A percentile compares a stretch with the other conserved stretches of the same genome.
Evolutionary conservation across 2,329 filamentous ascomycete species (phyloP).

Genomic region (Alternaria ventricosa): DNA sequence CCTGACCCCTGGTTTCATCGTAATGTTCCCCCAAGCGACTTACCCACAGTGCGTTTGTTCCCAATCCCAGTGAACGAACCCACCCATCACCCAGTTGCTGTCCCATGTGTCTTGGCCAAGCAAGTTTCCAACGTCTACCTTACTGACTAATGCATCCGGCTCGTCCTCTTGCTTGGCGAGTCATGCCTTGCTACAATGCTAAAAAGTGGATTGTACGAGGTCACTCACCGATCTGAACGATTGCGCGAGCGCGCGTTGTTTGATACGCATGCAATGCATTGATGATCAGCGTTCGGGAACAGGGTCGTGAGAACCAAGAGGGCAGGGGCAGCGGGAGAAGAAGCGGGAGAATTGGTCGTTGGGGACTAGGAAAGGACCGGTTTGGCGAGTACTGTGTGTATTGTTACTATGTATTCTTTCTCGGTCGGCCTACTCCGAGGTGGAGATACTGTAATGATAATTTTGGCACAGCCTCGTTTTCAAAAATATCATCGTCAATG

Average conservation of each 20-base stretch:
- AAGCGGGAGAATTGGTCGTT: constrained; percentile 1
- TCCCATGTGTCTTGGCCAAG: not conserved
- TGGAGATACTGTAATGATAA: not conserved
- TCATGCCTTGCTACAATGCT: not conserved
- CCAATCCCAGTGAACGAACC: not conserved
- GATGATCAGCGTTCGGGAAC: not conserved
- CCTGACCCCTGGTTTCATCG: constrained; percentile 10
- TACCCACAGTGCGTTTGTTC: constrained; percentile 1
- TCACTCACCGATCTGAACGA: constrained; percentile 1
- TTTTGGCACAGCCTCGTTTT: not conserved
- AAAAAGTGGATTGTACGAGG: not conserved
- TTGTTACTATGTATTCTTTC: not conserved
- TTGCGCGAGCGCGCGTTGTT: not conserved
- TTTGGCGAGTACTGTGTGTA: not conserved
- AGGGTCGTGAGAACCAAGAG: not conserved
- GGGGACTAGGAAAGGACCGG: not conserved
- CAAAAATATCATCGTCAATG: not conserved
- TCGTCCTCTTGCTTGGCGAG: not conserved
- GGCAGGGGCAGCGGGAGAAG: not conserved
- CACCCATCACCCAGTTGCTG: not conserved
- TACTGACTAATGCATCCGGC: not conserved
- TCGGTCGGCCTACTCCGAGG: not conserved
- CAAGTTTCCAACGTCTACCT: constrained; percentile 1
- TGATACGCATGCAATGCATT: not conserved
- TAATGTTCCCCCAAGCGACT: constrained; percentile 1